These are phyloP conservation scores for Boletus holoroseus DNA, from an alignment of 1,284 basidiomycete species.

Conservation along the genomic window DNA sequence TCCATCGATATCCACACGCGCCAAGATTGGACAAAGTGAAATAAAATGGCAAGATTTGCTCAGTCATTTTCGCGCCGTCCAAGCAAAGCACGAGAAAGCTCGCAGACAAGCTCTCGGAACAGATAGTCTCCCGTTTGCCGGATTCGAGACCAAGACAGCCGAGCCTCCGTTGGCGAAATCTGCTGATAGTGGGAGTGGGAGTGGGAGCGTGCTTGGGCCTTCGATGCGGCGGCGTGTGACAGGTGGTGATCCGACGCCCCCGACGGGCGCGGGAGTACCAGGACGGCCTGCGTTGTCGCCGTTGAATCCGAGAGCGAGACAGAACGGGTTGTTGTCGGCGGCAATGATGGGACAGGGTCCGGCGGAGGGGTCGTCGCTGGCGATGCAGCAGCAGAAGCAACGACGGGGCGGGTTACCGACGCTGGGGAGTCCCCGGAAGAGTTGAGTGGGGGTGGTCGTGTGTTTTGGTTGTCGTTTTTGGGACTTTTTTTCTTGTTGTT, in stretches of 20 bases:
- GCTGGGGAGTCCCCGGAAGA: conserved; percentile 34
- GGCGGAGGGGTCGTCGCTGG: conserved; percentile 26
- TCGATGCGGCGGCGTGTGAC: conserved; percentile 54
- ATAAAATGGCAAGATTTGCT: conserved; percentile 94
- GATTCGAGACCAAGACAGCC: conserved; percentile 21
- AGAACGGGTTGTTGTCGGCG: conserved; percentile 41
- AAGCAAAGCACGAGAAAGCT: conserved; percentile 82
- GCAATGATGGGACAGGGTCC: conserved; percentile 18
- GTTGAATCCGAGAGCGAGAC: conserved; percentile 63
- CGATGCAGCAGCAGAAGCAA: conserved; percentile 45
- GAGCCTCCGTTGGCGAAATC: conserved; percentile 21
- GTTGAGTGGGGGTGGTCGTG: conserved; percentile 4
- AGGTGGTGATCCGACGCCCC: conserved; percentile 37
- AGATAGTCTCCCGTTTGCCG: conserved; percentile 20
- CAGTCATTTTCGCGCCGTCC: conserved; percentile 78
- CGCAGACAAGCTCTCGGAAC: conserved; percentile 60
- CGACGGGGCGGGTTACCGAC: conserved; percentile 40
- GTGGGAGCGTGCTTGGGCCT: conserved; percentile 30
- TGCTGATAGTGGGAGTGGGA: conserved; percentile 17
- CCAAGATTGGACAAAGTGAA: conserved; percentile 77
- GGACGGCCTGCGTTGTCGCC: conserved; percentile 52
- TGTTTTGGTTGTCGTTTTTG: not conserved
- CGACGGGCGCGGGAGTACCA: conserved; percentile 17
- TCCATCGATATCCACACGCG: conserved; percentile 45
- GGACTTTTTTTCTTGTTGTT: not conserved